Evolutionary conservation across 441 rosid genomes (phyloP).

Genomic region (Flueggea neowawraea): DNA sequence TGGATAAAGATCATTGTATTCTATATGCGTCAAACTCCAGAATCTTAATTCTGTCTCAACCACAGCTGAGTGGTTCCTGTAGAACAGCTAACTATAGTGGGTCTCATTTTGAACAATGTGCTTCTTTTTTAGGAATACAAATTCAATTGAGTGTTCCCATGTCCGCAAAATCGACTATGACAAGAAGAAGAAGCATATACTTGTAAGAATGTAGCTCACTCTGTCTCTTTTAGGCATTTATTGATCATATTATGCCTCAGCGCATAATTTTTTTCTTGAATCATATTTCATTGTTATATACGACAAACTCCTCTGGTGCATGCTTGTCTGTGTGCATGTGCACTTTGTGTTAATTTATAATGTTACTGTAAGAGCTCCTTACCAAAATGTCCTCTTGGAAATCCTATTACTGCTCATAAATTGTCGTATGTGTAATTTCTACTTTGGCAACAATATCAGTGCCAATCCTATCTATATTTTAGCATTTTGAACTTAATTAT

Average conservation of each 20-base stretch:
- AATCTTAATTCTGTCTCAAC: not conserved
- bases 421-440: not conserved
- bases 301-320: not conserved
- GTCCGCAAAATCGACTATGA: slow-evolving; percentile 66
- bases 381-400: not conserved
- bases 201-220: slow-evolving; percentile 43
- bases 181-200: slow-evolving; percentile 57
- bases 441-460: not conserved
- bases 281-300: not conserved
- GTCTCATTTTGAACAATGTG: not conserved
- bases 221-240: slow-evolving; percentile 2
- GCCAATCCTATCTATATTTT: slow-evolving; percentile 1
- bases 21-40: too few relatives aligned
- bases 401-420: slow-evolving; percentile 2
- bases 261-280: too few relatives aligned
- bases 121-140: slow-evolving; percentile 56
- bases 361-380: not conserved
- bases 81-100: slow-evolving; percentile 3
- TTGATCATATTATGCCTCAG: not conserved
- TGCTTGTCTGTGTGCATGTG: not conserved
- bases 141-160: slow-evolving; percentile 61
- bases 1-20: too few relatives aligned
- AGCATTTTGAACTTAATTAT: slow-evolving; percentile 6
- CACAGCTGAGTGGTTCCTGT: slow-evolving; percentile 1
- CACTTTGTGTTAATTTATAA: too few relatives aligned